Evolutionary conservation across 2,329 filamentous ascomycete genomes (phyloP), one percentile per base, ranked within the genome.

Genomic region (Apiospora kogelbergensis): DNA sequence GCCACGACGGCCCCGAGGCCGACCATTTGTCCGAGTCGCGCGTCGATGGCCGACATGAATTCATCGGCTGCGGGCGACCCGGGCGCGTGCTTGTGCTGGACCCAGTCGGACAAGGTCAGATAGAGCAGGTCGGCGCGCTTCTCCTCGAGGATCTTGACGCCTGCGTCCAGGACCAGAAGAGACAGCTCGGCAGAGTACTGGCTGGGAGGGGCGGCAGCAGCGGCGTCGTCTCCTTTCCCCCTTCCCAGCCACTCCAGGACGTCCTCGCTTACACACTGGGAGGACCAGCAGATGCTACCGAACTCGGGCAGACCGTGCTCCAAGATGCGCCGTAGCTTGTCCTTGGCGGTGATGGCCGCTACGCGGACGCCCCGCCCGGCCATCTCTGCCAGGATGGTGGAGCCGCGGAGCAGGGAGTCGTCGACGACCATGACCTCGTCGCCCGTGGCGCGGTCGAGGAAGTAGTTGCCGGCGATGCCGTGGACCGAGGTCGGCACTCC

Each of bases 171-270:
- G 2, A 83, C 82, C 68, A 78, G 83, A 30, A 84, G 69, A 1
- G 81, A 83, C 40, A 84, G 71, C n/a, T 82, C 81, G 1, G 77
- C 81, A 1, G 80, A 82, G 71, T 83, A 84, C 73, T 83, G 82
- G 44, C 72, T 73, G 1, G 82, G 81, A 13, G 78, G 74, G 13
- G 74, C 64, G 4, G 77, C 73, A 15, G 80, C 81, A 10, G 83
- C 68, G 80, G 80, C 83, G 20, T 75, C 46, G 42, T 30, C 66
- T 10, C 37, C 46, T 9, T 40, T 22, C 22, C 53, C 65, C 17
- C 42, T 63, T 24, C 46, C 46, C 20, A 57, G 48, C 45, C 57
- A 46, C 20, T 30, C n/a, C 63, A 81, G 78, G 1, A 81, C 78
- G 45, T 78, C 69, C 1, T 74, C 72, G 53, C 80, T 80, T 0